Evolutionary conservation across 257 asterid genomes (phyloP).

Genomic region (Fraxinus anomala): DNA sequence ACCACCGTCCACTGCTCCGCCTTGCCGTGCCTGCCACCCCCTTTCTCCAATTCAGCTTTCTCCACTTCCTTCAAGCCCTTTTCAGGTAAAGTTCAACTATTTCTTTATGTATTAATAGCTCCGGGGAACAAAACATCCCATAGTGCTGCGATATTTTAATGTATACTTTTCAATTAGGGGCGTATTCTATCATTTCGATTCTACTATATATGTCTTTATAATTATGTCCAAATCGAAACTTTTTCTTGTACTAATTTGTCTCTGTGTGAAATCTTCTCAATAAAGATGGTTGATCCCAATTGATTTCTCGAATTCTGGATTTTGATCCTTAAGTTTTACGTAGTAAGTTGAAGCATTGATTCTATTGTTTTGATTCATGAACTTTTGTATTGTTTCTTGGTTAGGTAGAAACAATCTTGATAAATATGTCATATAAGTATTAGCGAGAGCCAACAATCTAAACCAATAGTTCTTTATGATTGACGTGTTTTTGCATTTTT

Average conservation of each 20-base stretch:
- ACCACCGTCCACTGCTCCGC: conserved; percentile 48
- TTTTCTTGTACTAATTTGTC: background rate
- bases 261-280: background rate
- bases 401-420: conserved; percentile 3
- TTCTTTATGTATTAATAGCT: background rate
- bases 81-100: conserved; percentile 47
- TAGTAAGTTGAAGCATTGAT: conserved; percentile 12
- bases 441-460: background rate
- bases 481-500: background rate
- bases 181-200: background rate
- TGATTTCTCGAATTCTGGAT: background rate
- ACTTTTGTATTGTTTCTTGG: conserved; percentile 11
- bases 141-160: background rate
- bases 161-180: background rate
- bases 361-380: background rate
- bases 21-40: conserved; percentile 58
- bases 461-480: background rate
- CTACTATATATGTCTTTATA: background rate
- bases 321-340: background rate
- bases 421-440: background rate
- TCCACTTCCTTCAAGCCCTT: conserved; percentile 47
- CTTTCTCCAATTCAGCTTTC: conserved; percentile 33
- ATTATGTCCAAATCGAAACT: background rate
- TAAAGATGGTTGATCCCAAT: background rate
- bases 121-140: too few relatives aligned